phyloP scores from a whole-genome alignment of 2,329 filamentous ascomycete genomes.

The Neonectria faginata region DNA sequence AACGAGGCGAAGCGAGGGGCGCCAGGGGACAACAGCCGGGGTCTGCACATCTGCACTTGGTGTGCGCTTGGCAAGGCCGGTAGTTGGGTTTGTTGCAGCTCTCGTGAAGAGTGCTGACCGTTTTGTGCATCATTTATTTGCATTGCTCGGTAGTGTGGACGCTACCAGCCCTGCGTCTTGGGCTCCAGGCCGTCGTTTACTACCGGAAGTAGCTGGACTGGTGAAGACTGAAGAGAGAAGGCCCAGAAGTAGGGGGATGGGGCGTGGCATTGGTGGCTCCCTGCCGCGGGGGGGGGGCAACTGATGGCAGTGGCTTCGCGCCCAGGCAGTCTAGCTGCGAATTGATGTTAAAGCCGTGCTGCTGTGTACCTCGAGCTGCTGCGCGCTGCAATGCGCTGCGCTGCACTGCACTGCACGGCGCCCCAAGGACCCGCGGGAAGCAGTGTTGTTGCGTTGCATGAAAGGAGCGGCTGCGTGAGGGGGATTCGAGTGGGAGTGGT shows the following conservation, averaged over 20 bases:
- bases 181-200: neutral
- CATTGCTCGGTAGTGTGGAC: neutral
- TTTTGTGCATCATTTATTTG: neutral
- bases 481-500: neutral
- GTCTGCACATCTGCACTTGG: too few relatives aligned
- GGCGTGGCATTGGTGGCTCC: conserved; percentile 8
- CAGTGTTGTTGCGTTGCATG: neutral
- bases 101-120: neutral
- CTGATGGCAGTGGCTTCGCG: conserved; percentile 4
- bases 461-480: neutral
- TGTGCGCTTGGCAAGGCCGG: too few relatives aligned
- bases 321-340: conserved; percentile 11
- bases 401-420: conserved; percentile 4
- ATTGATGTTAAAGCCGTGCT: conserved; percentile 14
- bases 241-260: neutral
- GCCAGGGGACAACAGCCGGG: neutral
- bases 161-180: neutral
- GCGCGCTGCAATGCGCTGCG: neutral
- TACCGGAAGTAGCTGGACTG: neutral
- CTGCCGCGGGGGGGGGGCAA: neutral
- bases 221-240: neutral
- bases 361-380: conserved; percentile 13
- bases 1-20: neutral
- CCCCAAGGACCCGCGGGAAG: conserved; percentile 4
- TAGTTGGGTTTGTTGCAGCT: neutral